phyloP scores from a whole-genome alignment of 108 stramenopile genomes.

The Mayamaea pseudoterrestris region DNA sequence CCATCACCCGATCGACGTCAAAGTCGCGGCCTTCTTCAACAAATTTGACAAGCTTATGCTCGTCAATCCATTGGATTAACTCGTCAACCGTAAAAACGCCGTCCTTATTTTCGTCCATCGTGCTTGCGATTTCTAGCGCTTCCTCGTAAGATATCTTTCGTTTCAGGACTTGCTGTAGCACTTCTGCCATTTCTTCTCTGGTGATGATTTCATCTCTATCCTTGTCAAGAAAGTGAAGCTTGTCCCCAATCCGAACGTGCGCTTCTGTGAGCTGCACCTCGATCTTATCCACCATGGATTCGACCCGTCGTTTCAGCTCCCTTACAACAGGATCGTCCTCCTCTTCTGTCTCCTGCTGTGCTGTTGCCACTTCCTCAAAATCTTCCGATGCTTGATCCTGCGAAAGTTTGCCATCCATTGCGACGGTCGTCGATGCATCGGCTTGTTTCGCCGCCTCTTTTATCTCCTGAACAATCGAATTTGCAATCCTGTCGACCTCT shows the following conservation, averaged over 20 bases:
- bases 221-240: slow-evolving; percentile 92
- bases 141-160: slow-evolving; percentile 65
- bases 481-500: slow-evolving; percentile 16
- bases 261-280: slow-evolving; percentile 82
- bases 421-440: slow-evolving; percentile 29
- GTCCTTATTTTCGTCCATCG: slow-evolving; percentile 70
- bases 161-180: slow-evolving; percentile 64
- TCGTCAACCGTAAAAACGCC: slow-evolving; percentile 69
- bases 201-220: slow-evolving; percentile 87
- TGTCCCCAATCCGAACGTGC: slow-evolving; percentile 88
- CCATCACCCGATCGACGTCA: slow-evolving; percentile 67
- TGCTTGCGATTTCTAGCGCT: slow-evolving; percentile 63
- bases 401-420: slow-evolving; percentile 16
- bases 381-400: slow-evolving; percentile 1
- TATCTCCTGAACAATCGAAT: slow-evolving; percentile 23
- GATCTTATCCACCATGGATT: slow-evolving; percentile 87
- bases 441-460: slow-evolving; percentile 35
- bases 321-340: slow-evolving; percentile 43
- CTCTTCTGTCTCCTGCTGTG: slow-evolving; percentile 10
- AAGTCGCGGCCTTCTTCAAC: slow-evolving; percentile 77
- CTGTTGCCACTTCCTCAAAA: slow-evolving; percentile 1
- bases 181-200: slow-evolving; percentile 74
- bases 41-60: slow-evolving; percentile 65
- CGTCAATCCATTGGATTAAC: slow-evolving; percentile 66
- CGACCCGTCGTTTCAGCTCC: slow-evolving; percentile 65